These are phyloP conservation scores for Kodamaea kakaduensis DNA, from an alignment of 805 yeast genomes.

Conservation along the genomic window DNA sequence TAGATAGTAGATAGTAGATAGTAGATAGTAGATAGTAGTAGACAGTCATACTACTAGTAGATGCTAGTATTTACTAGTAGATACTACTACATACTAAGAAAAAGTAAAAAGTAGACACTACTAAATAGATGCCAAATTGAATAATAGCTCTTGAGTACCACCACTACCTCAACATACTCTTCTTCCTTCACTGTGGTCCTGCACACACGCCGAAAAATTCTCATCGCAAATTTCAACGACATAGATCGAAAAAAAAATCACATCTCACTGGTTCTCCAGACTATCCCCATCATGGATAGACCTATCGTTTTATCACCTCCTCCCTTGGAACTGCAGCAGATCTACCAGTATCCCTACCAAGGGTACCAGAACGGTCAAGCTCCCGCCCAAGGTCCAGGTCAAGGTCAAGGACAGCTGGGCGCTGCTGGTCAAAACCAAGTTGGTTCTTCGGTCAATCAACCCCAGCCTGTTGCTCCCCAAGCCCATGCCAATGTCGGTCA, in stretches of 20 bases:
- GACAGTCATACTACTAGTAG: too few relatives aligned
- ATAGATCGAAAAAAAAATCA: slow-evolving; percentile 1
- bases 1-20: too few relatives aligned
- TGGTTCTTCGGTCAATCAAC: too few relatives aligned
- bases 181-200: neutral
- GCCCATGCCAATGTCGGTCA: too few relatives aligned
- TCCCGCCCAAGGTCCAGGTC: neutral
- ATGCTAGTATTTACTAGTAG: too few relatives aligned
- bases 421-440: neutral
- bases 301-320: slow-evolving; percentile 43
- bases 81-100: too few relatives aligned
- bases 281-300: slow-evolving; percentile 17
- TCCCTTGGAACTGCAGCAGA: slow-evolving; percentile 27
- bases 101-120: too few relatives aligned
- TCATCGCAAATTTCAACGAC: slow-evolving; percentile 8
- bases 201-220: slow-evolving; percentile 7
- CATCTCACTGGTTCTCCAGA: neutral
- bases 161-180: neutral
- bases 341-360: slow-evolving; percentile 5
- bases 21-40: too few relatives aligned
- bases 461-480: too few relatives aligned
- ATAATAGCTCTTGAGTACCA: too few relatives aligned
- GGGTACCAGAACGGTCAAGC: slow-evolving; percentile 2
- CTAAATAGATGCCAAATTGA: too few relatives aligned
- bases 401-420: neutral